Base-by-base conservation (phyloP, 768 basidiomycete species). In the Boletus barrowsii region DNA sequence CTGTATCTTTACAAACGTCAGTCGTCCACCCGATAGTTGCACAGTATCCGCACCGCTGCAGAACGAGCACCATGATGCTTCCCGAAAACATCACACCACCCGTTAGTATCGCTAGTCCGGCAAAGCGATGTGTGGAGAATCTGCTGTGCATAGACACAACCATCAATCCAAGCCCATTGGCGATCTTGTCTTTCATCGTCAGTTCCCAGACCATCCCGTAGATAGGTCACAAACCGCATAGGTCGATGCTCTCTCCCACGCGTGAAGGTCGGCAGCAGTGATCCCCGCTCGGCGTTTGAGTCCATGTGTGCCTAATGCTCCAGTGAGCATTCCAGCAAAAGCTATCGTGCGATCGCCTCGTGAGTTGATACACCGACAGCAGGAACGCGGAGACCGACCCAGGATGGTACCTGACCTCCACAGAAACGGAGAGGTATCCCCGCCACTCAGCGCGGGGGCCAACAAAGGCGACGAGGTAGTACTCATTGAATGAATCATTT, bases 241-340 rank as follows among this genome's bases (percentile, higher is more conserved):
- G 56, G 75, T 73, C 8, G 85, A 72, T 6, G 84, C 88, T 18
- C 78, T 84, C 55, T 73, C 72, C 80, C 84, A 89, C n/a, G 81
- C 80, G 17, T 78, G 72, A 6, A 88, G 66, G 24, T 76, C 73
- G 20, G 83, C 83, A 10, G 75, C 47, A 9, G 82, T 79, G 9
- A 83, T 74, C 0, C 77, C 78, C 17, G 71, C 62, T 42, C 73
- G 68, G n/a, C 69, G 65, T 56, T 76, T 76, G 51, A 90, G 74
- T 11, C 72, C 82, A 67, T 90, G 88, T 11, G 83, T 73, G 59
- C 88, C 88, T 67, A 88, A 87, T 43, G 87, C 87, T 9, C 84
- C 85, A 29, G 81, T 66, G 26, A 82, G 56, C 59, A 87, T 80
- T 33, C 87, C 86, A 43, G 67, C 47, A 11, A 78, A 67, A 29